phyloP scores from a whole-genome alignment of 352 stramenopile genomes.

The Globisporangium iwayamae region DNA sequence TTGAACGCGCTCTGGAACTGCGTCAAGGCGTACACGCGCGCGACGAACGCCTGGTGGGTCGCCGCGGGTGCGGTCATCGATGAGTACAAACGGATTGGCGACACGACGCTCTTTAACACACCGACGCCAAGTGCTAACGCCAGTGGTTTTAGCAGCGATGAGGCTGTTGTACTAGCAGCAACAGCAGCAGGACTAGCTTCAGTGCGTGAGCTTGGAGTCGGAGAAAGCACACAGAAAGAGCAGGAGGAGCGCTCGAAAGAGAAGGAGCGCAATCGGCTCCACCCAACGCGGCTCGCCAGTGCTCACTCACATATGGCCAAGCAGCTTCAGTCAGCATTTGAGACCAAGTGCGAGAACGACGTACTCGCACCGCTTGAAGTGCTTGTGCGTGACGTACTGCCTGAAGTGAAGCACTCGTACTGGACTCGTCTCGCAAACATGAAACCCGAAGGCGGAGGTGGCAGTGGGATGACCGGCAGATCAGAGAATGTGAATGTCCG shows the following conservation, averaged over 20 bases:
- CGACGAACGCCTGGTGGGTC: constrained; percentile 59
- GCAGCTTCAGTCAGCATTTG: constrained; percentile 35
- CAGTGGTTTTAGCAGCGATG: background rate
- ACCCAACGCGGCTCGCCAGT: constrained; percentile 25
- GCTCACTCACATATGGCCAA: constrained; percentile 31
- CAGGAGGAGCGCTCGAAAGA: constrained; percentile 3
- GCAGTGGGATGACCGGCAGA: constrained; percentile 1
- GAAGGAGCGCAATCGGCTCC: constrained; percentile 5
- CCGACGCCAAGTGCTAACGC: background rate
- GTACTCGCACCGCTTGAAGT: constrained; percentile 43
- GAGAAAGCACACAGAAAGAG: background rate
- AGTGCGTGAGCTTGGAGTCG: background rate
- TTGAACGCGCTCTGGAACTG: constrained; percentile 75
- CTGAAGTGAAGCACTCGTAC: constrained; percentile 76
- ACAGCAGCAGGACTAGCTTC: background rate
- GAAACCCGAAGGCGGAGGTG: constrained; percentile 3
- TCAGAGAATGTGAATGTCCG: constrained; percentile 29
- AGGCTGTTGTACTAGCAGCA: too few relatives aligned
- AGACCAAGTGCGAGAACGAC: constrained; percentile 35
- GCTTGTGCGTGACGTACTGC: constrained; percentile 45
- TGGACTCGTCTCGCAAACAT: constrained; percentile 52
- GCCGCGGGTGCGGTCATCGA: constrained; percentile 48
- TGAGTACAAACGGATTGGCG: constrained; percentile 58
- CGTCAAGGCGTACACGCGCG: constrained; percentile 54
- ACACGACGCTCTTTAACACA: constrained; percentile 48